A percentile compares a stretch with the other conserved stretches of the same genome.
Conservation (phyloP, 2,329 filamentous ascomycete genomes). For the Phaeosphaeriaceae sp. region DNA sequence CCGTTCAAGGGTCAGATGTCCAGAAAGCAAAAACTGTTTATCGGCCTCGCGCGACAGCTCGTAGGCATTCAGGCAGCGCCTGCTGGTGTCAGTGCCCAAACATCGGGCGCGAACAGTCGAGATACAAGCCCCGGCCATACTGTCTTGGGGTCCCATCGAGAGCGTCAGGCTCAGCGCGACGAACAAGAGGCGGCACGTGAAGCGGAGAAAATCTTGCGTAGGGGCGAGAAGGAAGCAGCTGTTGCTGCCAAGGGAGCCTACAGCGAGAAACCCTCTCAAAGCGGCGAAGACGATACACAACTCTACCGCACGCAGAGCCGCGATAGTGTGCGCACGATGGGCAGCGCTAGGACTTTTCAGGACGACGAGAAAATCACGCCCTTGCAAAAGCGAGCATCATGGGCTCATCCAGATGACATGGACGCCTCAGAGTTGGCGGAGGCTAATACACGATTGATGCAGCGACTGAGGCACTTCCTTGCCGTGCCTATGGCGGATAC, state of each 20-base stretch:
- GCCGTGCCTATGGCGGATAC: conserved; percentile 78
- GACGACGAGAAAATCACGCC: conserved; percentile 42
- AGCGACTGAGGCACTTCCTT: conserved; percentile 86
- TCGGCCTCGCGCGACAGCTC: conserved; percentile 84
- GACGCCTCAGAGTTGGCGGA: conserved; percentile 75
- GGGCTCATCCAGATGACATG: conserved; percentile 66
- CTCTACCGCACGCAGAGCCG: conserved; percentile 47
- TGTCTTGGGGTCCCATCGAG: conserved; percentile 34
- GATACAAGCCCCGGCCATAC: conserved; percentile 51
- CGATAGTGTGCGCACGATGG: conserved; percentile 29
- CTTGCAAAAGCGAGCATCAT: conserved; percentile 58
- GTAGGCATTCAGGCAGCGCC: conserved; percentile 82
- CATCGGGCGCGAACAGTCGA: conserved; percentile 51
- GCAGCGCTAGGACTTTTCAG: conserved; percentile 24
- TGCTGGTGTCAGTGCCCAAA: conserved; percentile 47
- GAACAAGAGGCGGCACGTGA: conserved; percentile 75
- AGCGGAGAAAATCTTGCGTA: conserved; percentile 76
- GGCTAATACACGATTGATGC: conserved; percentile 88
- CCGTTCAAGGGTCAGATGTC: conserved; percentile 86
- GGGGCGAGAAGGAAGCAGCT: conserved; percentile 74
- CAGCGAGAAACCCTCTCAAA: conserved; percentile 67
- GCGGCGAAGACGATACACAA: conserved; percentile 50
- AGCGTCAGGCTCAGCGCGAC: conserved; percentile 61
- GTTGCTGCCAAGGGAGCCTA: conserved; percentile 75
- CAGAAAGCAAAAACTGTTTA: conserved; percentile 82